Evolutionary conservation across 257 asterid genomes (phyloP).

Genomic region (Haberlea rhodopensis): DNA sequence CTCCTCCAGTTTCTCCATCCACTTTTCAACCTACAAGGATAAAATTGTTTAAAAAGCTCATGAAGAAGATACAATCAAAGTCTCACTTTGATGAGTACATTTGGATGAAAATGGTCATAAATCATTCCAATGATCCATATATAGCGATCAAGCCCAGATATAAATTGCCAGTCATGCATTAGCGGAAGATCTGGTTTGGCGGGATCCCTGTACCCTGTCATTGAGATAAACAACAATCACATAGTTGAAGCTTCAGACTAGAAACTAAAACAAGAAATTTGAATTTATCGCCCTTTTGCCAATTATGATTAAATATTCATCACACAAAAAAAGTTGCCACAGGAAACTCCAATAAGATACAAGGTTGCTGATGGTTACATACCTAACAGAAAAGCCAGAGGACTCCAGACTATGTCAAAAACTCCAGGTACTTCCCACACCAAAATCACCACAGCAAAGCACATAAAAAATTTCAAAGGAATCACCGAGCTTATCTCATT

Average conservation of each 20-base stretch:
- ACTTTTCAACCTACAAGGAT: conserved; percentile 71
- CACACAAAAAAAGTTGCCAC: not conserved
- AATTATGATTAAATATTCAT: not conserved
- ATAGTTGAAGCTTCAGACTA: conserved; percentile 1
- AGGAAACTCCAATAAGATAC: conserved; percentile 3
- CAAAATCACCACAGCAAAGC: conserved; percentile 83
- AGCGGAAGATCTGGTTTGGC: conserved; percentile 88
- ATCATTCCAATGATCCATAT: conserved; percentile 89
- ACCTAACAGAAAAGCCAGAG: conserved; percentile 71
- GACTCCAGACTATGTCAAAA: conserved; percentile 79
- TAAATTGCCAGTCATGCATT: conserved; percentile 91
- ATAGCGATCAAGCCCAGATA: conserved; percentile 90
- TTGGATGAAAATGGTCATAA: conserved; percentile 77
- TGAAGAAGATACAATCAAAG: conserved; percentile 1
- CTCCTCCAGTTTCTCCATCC: conserved; percentile 97
- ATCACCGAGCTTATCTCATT: conserved; percentile 86
- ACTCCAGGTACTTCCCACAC: conserved; percentile 98
- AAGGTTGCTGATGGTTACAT: conserved; percentile 26
- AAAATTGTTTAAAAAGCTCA: conserved; percentile 22
- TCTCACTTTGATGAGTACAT: conserved; percentile 38
- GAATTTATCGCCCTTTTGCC: not conserved
- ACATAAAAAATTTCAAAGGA: conserved; percentile 58
- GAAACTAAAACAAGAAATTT: too few relatives aligned
- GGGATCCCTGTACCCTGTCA: conserved; percentile 85
- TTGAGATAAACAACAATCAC: conserved; percentile 28